These are phyloP conservation scores for Rhipidocladum racemiflorum DNA, from an alignment of 176 grass and related monocot species.

Conservation along the genomic window DNA sequence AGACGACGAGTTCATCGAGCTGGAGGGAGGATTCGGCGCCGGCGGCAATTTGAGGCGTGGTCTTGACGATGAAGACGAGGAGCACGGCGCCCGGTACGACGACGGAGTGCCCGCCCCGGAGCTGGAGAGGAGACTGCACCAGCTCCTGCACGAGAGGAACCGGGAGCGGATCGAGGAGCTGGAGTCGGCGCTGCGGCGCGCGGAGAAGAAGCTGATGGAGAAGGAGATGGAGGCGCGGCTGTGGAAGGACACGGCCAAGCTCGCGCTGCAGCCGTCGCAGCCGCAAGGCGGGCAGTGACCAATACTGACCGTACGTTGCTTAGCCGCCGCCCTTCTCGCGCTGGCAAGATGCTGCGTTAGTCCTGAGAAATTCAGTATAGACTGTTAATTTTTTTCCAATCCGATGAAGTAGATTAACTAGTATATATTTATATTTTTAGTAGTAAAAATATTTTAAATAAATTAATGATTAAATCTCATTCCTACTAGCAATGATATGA, in stretches of 20 bases:
- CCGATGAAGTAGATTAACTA: no score
- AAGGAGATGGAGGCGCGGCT: slow-evolving; percentile 58
- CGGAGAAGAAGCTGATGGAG: slow-evolving; percentile 36
- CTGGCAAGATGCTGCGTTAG: no score
- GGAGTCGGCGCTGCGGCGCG: slow-evolving; percentile 40
- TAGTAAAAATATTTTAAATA: no score
- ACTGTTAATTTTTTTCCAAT: no score
- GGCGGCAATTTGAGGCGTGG: neutral
- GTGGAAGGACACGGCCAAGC: slow-evolving; percentile 50
- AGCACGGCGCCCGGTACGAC: neutral
- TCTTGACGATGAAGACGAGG: neutral
- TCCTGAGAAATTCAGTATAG: no score
- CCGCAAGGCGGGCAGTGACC: neutral
- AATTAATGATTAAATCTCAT: no score
- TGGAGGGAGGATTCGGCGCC: slow-evolving; percentile 8
- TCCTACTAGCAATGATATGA: no score
- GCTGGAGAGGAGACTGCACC: slow-evolving; percentile 61
- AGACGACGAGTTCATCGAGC: slow-evolving; percentile 50
- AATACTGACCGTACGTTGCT: neutral
- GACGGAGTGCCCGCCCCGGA: slow-evolving; percentile 34
- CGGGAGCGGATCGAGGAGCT: slow-evolving; percentile 47
- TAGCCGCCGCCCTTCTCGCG: no score
- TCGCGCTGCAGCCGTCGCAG: slow-evolving; percentile 34
- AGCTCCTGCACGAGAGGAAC: slow-evolving; percentile 43
- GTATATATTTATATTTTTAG: no score